Base-by-base conservation (phyloP, 2,329 filamentous ascomycete species). In the Penicillium fuscoglaucum region DNA sequence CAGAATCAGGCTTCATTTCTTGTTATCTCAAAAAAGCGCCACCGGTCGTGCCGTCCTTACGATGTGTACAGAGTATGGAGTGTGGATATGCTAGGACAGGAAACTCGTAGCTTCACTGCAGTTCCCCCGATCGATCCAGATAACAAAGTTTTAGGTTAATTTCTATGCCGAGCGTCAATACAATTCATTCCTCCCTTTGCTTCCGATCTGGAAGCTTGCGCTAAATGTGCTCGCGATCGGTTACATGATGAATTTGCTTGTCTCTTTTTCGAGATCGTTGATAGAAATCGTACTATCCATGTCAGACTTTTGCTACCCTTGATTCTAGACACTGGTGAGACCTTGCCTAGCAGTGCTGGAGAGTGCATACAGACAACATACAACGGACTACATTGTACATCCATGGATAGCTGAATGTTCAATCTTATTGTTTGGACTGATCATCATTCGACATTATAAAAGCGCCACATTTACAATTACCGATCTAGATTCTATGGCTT, bases 111-210 rank as follows among this genome's bases (percentile, higher is more conserved):
- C 55, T 66, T 64, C 58, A 55, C 50, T 59, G 40, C 10, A 53
- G 35, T 26, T 41, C 24, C 50, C 52, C 63, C 62, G 63, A 65
- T 66, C 64, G 64, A 66, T 65, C 56, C 55, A 58, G 58, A 39
- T 37, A 55, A 53, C 49, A 64, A 62, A 52, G 61, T 55, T 60
- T 49, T 33, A 63, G 64, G 52, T 63, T 51, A 54, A 66, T 62
- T 57, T 57, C 43, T n/a, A n/a, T 44, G 29, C 31, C 39, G 31
- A 40, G 29, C 15, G 7, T 47, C 24, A 40, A 40, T 47, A 28
- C 46, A 12, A 37, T 55, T 43, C 12, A 43, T 40, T 40, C 39
- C 46, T 39, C 39, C 33, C 6, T 29, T 21, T 7, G 9, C 19
- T 46, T 40, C 33, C 19, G 33, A 57, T 35, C 33, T 46, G n/a